Percentiles rank a stretch among this genome's conserved stretches.
These are phyloP conservation scores for Daldinia sp. DNA, from an alignment of 2,329 filamentous ascomycete genomes.

Conservation along the genomic window DNA sequence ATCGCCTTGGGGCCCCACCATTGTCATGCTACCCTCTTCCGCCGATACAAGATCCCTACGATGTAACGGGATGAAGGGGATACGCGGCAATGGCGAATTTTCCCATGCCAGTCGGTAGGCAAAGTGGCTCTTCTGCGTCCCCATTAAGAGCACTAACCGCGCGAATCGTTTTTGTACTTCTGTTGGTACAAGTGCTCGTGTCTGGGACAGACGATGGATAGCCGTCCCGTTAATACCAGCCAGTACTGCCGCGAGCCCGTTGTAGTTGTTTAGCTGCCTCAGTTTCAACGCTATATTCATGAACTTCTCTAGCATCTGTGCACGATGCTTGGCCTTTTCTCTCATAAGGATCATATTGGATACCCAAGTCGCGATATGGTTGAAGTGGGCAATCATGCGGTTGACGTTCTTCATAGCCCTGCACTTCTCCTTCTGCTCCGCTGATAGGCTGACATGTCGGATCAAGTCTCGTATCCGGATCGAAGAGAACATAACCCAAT, in stretches of 20 bases:
- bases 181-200: slow-evolving; percentile 78
- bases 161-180: slow-evolving; percentile 86
- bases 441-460: slow-evolving; percentile 84
- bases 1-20: slow-evolving; percentile 78
- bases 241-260: slow-evolving; percentile 91
- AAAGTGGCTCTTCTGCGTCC: slow-evolving; percentile 90
- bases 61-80: slow-evolving; percentile 93
- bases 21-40: slow-evolving; percentile 91
- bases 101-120: slow-evolving; percentile 98
- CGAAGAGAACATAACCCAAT: slow-evolving; percentile 98
- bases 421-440: slow-evolving; percentile 78
- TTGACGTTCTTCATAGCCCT: slow-evolving; percentile 87
- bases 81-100: slow-evolving; percentile 88
- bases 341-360: slow-evolving; percentile 86
- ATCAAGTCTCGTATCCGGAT: slow-evolving; percentile 94
- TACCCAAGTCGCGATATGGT: slow-evolving; percentile 85
- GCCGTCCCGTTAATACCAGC: slow-evolving; percentile 91
- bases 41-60: slow-evolving; percentile 90
- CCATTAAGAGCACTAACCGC: slow-evolving; percentile 90
- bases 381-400: slow-evolving; percentile 94
- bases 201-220: slow-evolving; percentile 85
- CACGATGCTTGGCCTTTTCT: slow-evolving; percentile 95
- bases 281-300: slow-evolving; percentile 90
- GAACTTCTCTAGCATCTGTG: slow-evolving; percentile 92
- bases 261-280: slow-evolving; percentile 95